phyloP scores from a whole-genome alignment of 2,329 filamentous ascomycete genomes.

The Clarireedia hainanense region DNA sequence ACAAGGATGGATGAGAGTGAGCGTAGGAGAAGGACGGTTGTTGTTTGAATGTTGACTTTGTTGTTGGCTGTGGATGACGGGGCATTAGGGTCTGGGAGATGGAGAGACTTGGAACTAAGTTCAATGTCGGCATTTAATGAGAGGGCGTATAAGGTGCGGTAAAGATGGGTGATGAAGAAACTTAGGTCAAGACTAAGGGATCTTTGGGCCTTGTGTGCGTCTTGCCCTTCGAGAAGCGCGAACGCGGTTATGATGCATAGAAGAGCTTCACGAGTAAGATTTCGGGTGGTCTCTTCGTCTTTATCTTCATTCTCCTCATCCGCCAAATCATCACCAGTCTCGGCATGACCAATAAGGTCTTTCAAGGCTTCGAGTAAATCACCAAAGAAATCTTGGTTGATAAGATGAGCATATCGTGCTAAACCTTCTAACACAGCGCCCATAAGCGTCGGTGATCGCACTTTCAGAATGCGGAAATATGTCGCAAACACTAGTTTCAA shows the following conservation, averaged over 20 bases:
- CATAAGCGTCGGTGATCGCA: constrained; percentile 75
- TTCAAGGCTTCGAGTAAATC: constrained; percentile 91
- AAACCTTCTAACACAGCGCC: constrained; percentile 94
- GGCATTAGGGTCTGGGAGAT: constrained; percentile 57
- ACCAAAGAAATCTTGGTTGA: constrained; percentile 98
- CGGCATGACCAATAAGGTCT: constrained; percentile 76
- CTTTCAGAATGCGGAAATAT: constrained; percentile 92
- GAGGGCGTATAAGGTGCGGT: constrained; percentile 72
- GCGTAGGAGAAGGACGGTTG: constrained; percentile 82
- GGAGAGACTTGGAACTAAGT: constrained; percentile 63
- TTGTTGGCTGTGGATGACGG: constrained; percentile 41
- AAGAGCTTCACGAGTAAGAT: constrained; percentile 77
- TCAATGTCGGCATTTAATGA: constrained; percentile 82
- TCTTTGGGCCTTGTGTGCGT: constrained; percentile 75
- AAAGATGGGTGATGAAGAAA: constrained; percentile 93
- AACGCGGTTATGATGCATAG: constrained; percentile 96
- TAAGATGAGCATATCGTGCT: constrained; percentile 88
- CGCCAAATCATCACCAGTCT: constrained; percentile 42
- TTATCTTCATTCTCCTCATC: constrained; percentile 33
- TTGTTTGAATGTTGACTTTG: constrained; percentile 91
- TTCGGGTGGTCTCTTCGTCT: constrained; percentile 50
- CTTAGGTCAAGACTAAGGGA: constrained; percentile 82
- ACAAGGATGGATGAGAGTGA: constrained; percentile 77
- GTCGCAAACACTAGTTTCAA: constrained; percentile 91
- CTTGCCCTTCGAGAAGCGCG: constrained; percentile 90